phyloP scores from a whole-genome alignment of 495 filamentous ascomycete genomes.

The Penicillium ucsense region DNA sequence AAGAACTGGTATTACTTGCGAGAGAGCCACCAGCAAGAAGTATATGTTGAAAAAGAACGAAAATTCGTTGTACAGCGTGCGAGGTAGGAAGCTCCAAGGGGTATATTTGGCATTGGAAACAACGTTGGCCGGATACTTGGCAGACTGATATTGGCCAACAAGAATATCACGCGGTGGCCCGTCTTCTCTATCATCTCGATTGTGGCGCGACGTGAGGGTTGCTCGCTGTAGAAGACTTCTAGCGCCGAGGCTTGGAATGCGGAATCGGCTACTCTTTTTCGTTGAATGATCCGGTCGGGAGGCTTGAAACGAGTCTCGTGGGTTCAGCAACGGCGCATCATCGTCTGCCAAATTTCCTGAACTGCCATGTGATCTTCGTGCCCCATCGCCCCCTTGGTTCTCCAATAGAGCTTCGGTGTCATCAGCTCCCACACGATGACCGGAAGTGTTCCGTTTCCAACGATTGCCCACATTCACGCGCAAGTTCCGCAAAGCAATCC shows the following conservation, averaged over 20 bases:
- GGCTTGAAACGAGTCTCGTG: conserved; percentile 21
- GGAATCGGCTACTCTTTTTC: conserved; percentile 16
- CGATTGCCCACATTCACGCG: conserved; percentile 57
- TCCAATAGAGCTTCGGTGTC: conserved; percentile 48
- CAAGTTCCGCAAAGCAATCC: conserved; percentile 62
- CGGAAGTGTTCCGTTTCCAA: conserved; percentile 42
- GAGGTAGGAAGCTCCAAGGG: conserved; percentile 85
- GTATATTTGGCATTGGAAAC: conserved; percentile 98
- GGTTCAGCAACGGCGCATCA: conserved; percentile 54
- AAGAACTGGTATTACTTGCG: conserved; percentile 79
- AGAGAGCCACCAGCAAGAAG: conserved; percentile 88
- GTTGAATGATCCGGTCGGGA: conserved; percentile 19
- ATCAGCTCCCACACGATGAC: conserved; percentile 28
- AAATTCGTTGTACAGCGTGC: conserved; percentile 96
- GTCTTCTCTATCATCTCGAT: conserved; percentile 14
- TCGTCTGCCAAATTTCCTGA: conserved; percentile 46
- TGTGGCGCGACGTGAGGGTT: conserved; percentile 6
- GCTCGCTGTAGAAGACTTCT: conserved; percentile 11
- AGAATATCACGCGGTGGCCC: conserved; percentile 34
- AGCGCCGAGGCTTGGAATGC: conserved; percentile 24
- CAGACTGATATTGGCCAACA: conserved; percentile 31
- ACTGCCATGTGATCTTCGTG: conserved; percentile 38
- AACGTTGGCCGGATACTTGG: conserved; percentile 55
- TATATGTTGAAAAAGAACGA: conserved; percentile 99
- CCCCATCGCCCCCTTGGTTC: conserved; percentile 33